Conservation (phyloP, 305 asterid species). For the Caryopteris hybrid region DNA sequence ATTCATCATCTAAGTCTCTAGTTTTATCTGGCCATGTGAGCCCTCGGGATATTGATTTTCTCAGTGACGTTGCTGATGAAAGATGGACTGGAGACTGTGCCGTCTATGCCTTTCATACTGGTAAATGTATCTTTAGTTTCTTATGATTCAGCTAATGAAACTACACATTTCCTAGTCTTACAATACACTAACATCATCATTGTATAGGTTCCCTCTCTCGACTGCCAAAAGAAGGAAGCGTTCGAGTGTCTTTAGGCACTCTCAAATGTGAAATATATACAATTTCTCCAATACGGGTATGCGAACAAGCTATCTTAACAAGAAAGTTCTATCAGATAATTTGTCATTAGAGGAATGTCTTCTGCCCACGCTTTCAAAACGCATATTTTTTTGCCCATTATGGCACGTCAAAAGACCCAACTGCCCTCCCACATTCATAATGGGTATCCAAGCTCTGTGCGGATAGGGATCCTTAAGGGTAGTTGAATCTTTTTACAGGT, state of each 20-base stretch:
- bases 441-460: too few species aligned
- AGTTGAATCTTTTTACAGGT: too few species aligned
- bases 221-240: slow-evolving; percentile 14
- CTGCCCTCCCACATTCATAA: too few species aligned
- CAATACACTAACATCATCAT: not conserved
- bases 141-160: not conserved
- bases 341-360: too few species aligned
- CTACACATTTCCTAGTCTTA: not conserved
- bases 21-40: slow-evolving; percentile 29
- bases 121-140: slow-evolving; percentile 9
- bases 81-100: slow-evolving; percentile 37
- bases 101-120: slow-evolving; percentile 30
- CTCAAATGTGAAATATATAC: slow-evolving; percentile 40
- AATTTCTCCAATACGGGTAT: slow-evolving; percentile 40
- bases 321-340: not conserved
- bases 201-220: slow-evolving; percentile 33
- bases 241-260: slow-evolving; percentile 31
- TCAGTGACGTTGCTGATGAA: slow-evolving; percentile 27
- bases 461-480: too few species aligned
- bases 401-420: too few species aligned
- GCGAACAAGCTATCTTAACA: not conserved
- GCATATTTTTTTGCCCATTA: too few species aligned
- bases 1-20: slow-evolving; percentile 8
- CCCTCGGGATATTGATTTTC: slow-evolving; percentile 37
- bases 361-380: too few species aligned